Percentiles rank a stretch among this genome's conserved stretches.
Conservation (phyloP, 805 yeast genomes). For the Metschnikowia corniflorae region DNA sequence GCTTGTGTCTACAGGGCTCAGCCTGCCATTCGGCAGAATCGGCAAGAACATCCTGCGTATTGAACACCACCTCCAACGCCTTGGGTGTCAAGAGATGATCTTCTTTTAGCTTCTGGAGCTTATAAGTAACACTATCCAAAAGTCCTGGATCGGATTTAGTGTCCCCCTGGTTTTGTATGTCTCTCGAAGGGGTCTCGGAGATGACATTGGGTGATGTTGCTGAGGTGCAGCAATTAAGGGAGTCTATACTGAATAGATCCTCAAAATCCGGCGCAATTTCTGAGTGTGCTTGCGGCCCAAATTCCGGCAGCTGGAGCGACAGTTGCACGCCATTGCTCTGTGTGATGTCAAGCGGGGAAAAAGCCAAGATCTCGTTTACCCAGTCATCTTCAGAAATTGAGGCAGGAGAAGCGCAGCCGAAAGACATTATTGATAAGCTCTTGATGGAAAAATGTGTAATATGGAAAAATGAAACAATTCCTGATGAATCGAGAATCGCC, state of each 20-base stretch:
- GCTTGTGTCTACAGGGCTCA: slow-evolving; percentile 1
- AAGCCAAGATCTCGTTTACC: slow-evolving; percentile 18
- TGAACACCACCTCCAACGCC: slow-evolving; percentile 26
- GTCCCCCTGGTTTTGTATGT: background rate
- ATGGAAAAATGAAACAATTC: too few species aligned
- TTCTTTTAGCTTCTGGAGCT: slow-evolving; percentile 17
- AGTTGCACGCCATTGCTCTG: slow-evolving; percentile 1
- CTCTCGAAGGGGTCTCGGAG: background rate
- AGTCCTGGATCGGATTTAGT: slow-evolving; percentile 2
- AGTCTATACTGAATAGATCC: slow-evolving; percentile 12
- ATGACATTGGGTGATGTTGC: background rate
- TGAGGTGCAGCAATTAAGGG: background rate
- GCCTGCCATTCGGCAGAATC: slow-evolving; percentile 12
- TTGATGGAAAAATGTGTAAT: too few species aligned
- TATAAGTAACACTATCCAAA: slow-evolving; percentile 17
- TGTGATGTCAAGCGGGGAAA: slow-evolving; percentile 6
- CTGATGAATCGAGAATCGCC: background rate
- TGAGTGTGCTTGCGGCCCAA: slow-evolving; percentile 2
- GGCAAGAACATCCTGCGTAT: slow-evolving; percentile 27
- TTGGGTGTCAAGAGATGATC: slow-evolving; percentile 21
- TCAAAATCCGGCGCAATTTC: slow-evolving; percentile 8
- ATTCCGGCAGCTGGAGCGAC: slow-evolving; percentile 5
- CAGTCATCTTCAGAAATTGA: slow-evolving; percentile 17
- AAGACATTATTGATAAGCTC: slow-evolving; percentile 9
- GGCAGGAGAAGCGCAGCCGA: slow-evolving; percentile 11